These are phyloP conservation scores for Moelleriella libera DNA, from an alignment of 2,329 filamentous ascomycete genomes.

Conservation along the genomic window DNA sequence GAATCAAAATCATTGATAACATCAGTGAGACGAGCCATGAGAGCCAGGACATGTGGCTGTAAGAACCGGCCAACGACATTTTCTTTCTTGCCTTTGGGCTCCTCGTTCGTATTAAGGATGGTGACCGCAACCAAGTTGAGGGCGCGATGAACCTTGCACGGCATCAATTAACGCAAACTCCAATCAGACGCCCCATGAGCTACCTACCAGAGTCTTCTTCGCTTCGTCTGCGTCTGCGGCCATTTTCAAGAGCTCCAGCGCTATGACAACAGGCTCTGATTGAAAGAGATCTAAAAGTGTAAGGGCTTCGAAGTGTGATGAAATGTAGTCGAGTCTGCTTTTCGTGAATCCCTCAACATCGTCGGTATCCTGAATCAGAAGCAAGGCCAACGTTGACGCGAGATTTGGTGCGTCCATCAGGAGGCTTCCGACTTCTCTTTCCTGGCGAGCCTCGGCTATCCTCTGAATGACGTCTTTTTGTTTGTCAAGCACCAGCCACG, in stretches of 20 bases:
- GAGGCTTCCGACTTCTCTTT: constrained; percentile 43
- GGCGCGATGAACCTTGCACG: constrained; percentile 29
- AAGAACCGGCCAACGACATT: constrained; percentile 62
- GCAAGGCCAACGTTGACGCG: constrained; percentile 41
- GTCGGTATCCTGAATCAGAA: constrained; percentile 41
- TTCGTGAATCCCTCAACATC: constrained; percentile 53
- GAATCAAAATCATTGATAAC: constrained; percentile 54
- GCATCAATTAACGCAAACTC: background rate
- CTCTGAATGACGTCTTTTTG: constrained; percentile 66
- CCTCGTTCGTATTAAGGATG: constrained; percentile 23
- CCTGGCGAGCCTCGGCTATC: constrained; percentile 65
- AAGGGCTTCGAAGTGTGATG: constrained; percentile 52
- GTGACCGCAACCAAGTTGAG: constrained; percentile 30
- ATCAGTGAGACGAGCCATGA: constrained; percentile 73
- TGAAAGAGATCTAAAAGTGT: constrained; percentile 57
- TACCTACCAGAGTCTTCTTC: constrained; percentile 41
- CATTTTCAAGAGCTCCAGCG: constrained; percentile 69
- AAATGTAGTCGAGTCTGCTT: constrained; percentile 52
- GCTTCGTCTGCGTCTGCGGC: constrained; percentile 54
- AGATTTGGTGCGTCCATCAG: constrained; percentile 43
- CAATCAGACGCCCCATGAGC: background rate
- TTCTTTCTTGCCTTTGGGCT: constrained; percentile 30
- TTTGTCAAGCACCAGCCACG: constrained; percentile 70
- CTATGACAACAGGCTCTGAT: constrained; percentile 59
- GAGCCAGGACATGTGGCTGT: constrained; percentile 69